Evolutionary conservation across 495 filamentous ascomycete genomes (phyloP).

Genomic region (Patellaria atrata): DNA sequence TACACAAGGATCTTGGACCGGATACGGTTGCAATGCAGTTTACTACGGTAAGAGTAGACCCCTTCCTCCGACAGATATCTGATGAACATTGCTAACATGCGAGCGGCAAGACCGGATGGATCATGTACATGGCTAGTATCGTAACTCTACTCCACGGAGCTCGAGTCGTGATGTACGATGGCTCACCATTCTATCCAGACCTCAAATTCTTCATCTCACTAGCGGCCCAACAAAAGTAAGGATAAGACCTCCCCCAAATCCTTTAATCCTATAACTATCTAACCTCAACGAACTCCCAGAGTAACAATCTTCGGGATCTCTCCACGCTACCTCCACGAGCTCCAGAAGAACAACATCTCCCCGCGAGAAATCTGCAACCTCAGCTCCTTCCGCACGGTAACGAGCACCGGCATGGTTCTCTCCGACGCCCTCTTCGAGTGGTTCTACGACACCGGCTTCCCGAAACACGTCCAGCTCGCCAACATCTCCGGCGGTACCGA

Average conservation of each 20-base stretch:
- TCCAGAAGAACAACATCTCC: constrained; percentile 41
- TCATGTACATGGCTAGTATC: constrained; percentile 59
- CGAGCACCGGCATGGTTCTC: constrained; percentile 66
- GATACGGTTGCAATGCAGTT: constrained; percentile 35
- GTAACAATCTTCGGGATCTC: constrained; percentile 51
- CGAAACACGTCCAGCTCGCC: constrained; percentile 41
- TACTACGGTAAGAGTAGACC: constrained; percentile 40
- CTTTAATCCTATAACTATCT: constrained; percentile 4
- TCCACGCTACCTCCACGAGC: constrained; percentile 58
- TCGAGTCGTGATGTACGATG: constrained; percentile 55
- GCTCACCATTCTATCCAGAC: constrained; percentile 58
- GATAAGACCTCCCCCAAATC: constrained; percentile 12
- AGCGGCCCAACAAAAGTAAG: constrained; percentile 42
- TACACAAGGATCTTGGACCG: constrained; percentile 41
- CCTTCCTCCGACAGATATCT: neutral
- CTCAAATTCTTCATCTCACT: constrained; percentile 43
- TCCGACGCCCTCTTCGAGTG: constrained; percentile 58
- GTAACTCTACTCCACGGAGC: constrained; percentile 39
- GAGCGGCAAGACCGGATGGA: constrained; percentile 53
- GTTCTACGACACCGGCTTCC: constrained; percentile 74
- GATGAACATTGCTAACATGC: neutral
- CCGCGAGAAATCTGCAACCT: constrained; percentile 50
- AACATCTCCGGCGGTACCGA: constrained; percentile 74
- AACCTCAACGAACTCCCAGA: constrained; percentile 9
- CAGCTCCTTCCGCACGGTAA: constrained; percentile 41